These are phyloP conservation scores for Wickerhamiella hasegawae DNA, from an alignment of 805 yeast genomes.

Conservation along the genomic window DNA sequence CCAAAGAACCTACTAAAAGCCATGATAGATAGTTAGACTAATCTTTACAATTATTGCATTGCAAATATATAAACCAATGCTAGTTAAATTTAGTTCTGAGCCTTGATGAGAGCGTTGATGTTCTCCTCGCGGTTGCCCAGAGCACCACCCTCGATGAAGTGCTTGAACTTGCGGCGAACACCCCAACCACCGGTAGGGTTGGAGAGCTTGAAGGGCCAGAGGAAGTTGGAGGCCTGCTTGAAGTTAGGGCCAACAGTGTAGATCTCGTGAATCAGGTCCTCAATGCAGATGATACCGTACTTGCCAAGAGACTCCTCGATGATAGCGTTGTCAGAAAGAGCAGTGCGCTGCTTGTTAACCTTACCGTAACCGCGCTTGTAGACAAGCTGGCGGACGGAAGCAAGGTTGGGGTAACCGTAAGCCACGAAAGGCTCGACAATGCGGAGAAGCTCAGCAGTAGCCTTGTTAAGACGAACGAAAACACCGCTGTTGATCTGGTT, in stretches of 20 bases:
- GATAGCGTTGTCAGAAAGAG: conserved; percentile 75
- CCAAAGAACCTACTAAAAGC: too few species aligned
- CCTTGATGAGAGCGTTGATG: conserved; percentile 88
- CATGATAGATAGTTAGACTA: too few species aligned
- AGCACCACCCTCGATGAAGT: conserved; percentile 96
- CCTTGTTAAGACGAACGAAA: conserved; percentile 89
- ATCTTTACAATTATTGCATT: conserved; percentile 4
- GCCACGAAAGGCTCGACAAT: conserved; percentile 94
- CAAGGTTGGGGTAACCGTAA: conserved; percentile 91
- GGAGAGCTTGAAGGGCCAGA: conserved; percentile 95
- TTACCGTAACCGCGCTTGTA: conserved; percentile 98
- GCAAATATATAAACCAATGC: conserved; percentile 4
- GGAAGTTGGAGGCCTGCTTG: conserved; percentile 96
- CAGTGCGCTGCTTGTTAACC: conserved; percentile 89
- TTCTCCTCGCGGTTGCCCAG: conserved; percentile 95
- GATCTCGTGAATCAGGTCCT: conserved; percentile 92
- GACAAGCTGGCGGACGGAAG: conserved; percentile 80
- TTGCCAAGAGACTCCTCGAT: conserved; percentile 79
- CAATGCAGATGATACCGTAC: conserved; percentile 83
- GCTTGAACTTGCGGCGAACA: conserved; percentile 90
- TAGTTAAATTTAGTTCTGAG: conserved; percentile 54
- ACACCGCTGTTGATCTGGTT: conserved; percentile 91
- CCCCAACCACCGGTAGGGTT: conserved; percentile 98
- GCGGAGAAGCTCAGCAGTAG: conserved; percentile 80
- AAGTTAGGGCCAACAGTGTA: conserved; percentile 96